A percentile compares a stretch with the other conserved stretches of the same genome.
Evolutionary conservation across 208 protist genomes (phyloP).

Genomic region (Crithidia thermophila): DNA sequence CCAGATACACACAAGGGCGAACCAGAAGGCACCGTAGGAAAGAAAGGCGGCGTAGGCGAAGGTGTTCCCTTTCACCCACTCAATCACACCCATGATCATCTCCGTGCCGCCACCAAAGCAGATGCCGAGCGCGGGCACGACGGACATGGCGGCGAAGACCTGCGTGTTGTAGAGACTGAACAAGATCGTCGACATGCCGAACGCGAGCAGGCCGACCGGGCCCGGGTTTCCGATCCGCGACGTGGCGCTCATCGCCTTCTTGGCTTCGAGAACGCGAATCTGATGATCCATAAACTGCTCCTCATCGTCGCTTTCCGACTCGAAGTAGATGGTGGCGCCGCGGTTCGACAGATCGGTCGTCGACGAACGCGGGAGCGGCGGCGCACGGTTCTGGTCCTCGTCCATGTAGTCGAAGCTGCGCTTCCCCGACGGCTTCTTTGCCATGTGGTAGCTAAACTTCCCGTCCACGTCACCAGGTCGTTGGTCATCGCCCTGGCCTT

Average conservation of each 20-base stretch:
- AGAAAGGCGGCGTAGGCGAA: slow-evolving; percentile 44
- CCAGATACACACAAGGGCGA: slow-evolving; percentile 34
- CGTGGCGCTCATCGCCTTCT: background rate
- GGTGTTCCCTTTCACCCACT: slow-evolving; percentile 45
- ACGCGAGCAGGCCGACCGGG: slow-evolving; percentile 44
- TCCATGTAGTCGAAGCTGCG: slow-evolving; percentile 31
- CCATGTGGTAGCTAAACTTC: slow-evolving; percentile 9
- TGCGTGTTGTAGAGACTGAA: slow-evolving; percentile 51
- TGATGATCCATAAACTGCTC: slow-evolving; percentile 14
- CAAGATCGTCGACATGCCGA: slow-evolving; percentile 57
- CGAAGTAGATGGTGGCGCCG: background rate
- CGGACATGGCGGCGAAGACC: slow-evolving; percentile 25
- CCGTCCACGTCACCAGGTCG: background rate
- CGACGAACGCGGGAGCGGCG: background rate
- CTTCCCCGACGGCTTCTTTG: background rate
- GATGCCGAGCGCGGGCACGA: slow-evolving; percentile 37
- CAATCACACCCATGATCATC: slow-evolving; percentile 51
- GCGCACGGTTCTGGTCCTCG: slow-evolving; percentile 23
- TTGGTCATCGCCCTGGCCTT: background rate
- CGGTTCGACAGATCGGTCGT: background rate
- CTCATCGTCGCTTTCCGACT: slow-evolving; percentile 26
- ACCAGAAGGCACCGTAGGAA: slow-evolving; percentile 54
- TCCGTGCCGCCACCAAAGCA: slow-evolving; percentile 48
- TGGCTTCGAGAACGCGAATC: slow-evolving; percentile 20
- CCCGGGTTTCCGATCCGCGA: slow-evolving; percentile 31